Conservation (phyloP, 2,329 filamentous ascomycete species). For the Apiospora phragmitis region DNA sequence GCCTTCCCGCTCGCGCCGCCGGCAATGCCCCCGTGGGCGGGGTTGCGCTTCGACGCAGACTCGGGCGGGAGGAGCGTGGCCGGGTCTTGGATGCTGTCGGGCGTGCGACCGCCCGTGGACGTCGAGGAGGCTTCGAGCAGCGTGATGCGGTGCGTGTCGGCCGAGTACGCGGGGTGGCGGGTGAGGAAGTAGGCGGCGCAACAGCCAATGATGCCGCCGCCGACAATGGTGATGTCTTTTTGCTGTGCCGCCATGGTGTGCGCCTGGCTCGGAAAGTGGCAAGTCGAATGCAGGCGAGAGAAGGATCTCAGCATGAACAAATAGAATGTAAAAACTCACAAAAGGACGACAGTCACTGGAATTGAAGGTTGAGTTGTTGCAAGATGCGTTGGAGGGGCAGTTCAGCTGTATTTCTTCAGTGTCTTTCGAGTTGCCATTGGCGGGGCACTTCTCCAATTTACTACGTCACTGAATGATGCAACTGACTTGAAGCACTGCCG, state of each 20-base stretch:
- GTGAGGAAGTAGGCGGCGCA: slow-evolving; percentile 75
- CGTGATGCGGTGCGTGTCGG: slow-evolving; percentile 64
- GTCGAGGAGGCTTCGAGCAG: slow-evolving; percentile 67
- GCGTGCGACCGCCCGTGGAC: slow-evolving; percentile 33
- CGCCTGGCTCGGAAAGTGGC: background rate
- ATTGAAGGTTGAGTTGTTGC: background rate
- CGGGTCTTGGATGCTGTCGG: slow-evolving; percentile 33
- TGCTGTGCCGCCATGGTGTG: slow-evolving; percentile 7
- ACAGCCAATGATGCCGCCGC: slow-evolving; percentile 76
- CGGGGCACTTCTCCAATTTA: slow-evolving; percentile 1
- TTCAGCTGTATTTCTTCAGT: background rate
- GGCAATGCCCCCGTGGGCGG: slow-evolving; percentile 55
- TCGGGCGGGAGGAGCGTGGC: slow-evolving; percentile 26
- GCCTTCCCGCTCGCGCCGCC: slow-evolving; percentile 78
- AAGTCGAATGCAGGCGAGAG: background rate
- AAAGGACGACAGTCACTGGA: background rate
- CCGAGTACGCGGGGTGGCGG: slow-evolving; percentile 67
- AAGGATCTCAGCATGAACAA: background rate
- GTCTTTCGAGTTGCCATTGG: background rate
- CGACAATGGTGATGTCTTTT: slow-evolving; percentile 42
- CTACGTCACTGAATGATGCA: slow-evolving; percentile 3
- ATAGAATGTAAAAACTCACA: background rate
- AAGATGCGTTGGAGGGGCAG: background rate
- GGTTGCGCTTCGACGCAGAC: slow-evolving; percentile 26
- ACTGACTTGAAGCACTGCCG: background rate